A percentile compares a stretch with the other conserved stretches of the same genome.
Conservation (phyloP, 108 stramenopile species). For the Cyclostephanos invisitatus region DNA sequence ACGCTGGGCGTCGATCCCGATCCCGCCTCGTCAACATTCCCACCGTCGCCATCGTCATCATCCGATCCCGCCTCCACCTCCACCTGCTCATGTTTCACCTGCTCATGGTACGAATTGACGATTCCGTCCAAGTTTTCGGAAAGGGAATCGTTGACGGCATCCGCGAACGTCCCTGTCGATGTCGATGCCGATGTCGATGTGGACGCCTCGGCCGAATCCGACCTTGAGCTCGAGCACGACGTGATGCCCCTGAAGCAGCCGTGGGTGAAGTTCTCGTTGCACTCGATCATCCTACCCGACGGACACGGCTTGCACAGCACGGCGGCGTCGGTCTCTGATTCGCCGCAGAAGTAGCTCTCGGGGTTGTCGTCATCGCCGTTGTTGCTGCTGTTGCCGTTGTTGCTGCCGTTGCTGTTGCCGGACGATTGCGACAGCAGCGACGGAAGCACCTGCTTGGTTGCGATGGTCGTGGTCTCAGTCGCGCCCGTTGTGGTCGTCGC, state of each 20-base stretch:
- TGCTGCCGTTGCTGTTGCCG: not conserved
- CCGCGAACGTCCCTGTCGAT: not conserved
- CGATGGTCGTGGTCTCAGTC: not conserved
- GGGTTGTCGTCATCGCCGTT: conserved; percentile 7
- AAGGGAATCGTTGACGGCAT: not conserved
- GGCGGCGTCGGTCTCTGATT: conserved; percentile 16
- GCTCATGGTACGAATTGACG: not conserved
- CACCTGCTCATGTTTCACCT: not conserved
- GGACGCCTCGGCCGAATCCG: too few species aligned
- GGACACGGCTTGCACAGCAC: conserved; percentile 20
- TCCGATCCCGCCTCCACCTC: not conserved
- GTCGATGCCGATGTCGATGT: not conserved
- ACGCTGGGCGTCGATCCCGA: too few species aligned
- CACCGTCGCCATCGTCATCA: not conserved
- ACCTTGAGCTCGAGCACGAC: not conserved
- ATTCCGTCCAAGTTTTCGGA: not conserved
- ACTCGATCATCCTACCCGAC: conserved; percentile 8
- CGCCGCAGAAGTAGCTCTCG: conserved; percentile 30
- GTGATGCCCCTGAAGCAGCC: conserved; percentile 24
- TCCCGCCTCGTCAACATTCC: too few species aligned
- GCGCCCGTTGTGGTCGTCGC: not conserved
- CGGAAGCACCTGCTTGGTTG: not conserved
- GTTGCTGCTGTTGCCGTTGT: not conserved
- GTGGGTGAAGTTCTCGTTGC: conserved; percentile 2
- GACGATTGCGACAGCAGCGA: not conserved